Evolutionary conservation across 2,329 filamentous ascomycete genomes (phyloP).

Genomic region (Ophiognomonia clavigignenti-juglandacearum): DNA sequence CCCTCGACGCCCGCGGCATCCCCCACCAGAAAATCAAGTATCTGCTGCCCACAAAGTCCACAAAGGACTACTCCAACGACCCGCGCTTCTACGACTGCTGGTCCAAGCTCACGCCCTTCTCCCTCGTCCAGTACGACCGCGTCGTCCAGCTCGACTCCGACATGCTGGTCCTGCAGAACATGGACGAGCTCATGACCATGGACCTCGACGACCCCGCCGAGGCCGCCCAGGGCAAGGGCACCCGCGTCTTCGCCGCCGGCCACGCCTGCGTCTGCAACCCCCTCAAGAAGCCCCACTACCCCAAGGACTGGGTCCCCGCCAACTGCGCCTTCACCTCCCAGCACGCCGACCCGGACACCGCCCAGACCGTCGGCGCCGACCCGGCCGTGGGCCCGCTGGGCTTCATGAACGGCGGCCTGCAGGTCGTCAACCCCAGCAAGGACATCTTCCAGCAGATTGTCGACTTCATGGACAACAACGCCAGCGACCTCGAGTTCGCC

Average conservation of each 20-base stretch:
- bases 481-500: constrained; percentile 48
- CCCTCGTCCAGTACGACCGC: constrained; percentile 68
- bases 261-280: constrained; percentile 89
- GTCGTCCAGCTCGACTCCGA: constrained; percentile 84
- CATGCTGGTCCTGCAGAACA: constrained; percentile 78
- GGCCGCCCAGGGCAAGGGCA: constrained; percentile 32
- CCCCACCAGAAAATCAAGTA: constrained; percentile 65
- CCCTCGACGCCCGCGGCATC: constrained; percentile 66
- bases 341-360: constrained; percentile 39
- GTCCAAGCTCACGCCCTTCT: constrained; percentile 80
- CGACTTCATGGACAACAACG: constrained; percentile 42
- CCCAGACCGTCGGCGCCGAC: constrained; percentile 40
- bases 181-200: constrained; percentile 90
- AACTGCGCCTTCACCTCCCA: constrained; percentile 57
- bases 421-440: constrained; percentile 49
- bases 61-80: constrained; percentile 67
- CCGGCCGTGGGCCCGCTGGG: constrained; percentile 43
- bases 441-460: constrained; percentile 46
- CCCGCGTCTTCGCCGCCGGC: constrained; percentile 72
- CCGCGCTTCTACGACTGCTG: constrained; percentile 87
- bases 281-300: constrained; percentile 72
- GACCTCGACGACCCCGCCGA: constrained; percentile 39
- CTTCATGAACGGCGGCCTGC: constrained; percentile 52
- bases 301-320: constrained; percentile 57
- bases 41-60: constrained; percentile 60